A percentile compares a stretch with the other conserved stretches of the same genome.
Conservation (phyloP, 2,329 filamentous ascomycete species). For the Arachnomyces sp. region DNA sequence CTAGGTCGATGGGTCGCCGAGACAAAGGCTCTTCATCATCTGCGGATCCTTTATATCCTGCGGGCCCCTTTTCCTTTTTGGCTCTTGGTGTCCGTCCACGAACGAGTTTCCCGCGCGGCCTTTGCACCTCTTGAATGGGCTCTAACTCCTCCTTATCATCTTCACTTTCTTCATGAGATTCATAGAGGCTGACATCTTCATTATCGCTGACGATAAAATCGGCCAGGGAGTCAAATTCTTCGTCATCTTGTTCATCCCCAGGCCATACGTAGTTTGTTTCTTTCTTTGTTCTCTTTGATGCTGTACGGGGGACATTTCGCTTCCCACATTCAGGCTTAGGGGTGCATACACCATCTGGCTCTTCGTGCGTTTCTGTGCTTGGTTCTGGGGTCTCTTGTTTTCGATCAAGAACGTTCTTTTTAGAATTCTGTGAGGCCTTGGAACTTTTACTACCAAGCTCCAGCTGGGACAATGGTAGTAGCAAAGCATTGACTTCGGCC, state of each 20-base stretch:
- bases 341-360: slow-evolving; percentile 1
- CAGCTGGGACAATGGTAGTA: slow-evolving; percentile 21
- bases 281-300: slow-evolving; percentile 9
- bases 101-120: slow-evolving; percentile 24
- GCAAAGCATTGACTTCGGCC: slow-evolving; percentile 27
- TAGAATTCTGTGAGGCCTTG: slow-evolving; percentile 25
- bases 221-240: slow-evolving; percentile 28
- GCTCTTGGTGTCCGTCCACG: slow-evolving; percentile 25
- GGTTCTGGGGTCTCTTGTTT: slow-evolving; percentile 11
- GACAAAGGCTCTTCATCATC: background rate
- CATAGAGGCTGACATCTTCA: slow-evolving; percentile 29
- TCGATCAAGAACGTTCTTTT: slow-evolving; percentile 17
- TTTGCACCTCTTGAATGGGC: slow-evolving; percentile 15
- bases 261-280: slow-evolving; percentile 16
- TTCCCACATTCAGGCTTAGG: slow-evolving; percentile 5
- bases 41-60: slow-evolving; percentile 13
- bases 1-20: too few species aligned
- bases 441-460: slow-evolving; percentile 20
- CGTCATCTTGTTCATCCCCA: slow-evolving; percentile 19
- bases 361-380: too few species aligned
- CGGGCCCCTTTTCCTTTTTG: slow-evolving; percentile 11
- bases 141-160: slow-evolving; percentile 18
- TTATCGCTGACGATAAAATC: slow-evolving; percentile 35
- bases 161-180: slow-evolving; percentile 22
- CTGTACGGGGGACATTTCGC: background rate